A percentile compares a stretch with the other conserved stretches of the same genome.
phyloP scores from a whole-genome alignment of 2,329 filamentous ascomycete species.

The Aureobasidium vineae region DNA sequence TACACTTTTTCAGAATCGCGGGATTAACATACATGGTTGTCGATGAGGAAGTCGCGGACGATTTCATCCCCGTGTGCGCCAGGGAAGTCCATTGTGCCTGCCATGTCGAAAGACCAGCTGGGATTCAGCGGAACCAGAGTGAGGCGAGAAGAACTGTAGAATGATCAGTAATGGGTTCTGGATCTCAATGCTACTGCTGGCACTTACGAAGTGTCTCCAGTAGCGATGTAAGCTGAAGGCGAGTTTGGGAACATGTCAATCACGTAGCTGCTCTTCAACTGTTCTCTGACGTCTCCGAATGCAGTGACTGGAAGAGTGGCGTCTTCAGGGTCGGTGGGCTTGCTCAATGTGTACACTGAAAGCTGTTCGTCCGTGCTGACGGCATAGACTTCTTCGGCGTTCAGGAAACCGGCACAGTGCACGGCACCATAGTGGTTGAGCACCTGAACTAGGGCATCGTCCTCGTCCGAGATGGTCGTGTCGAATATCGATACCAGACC shows the following conservation, averaged over 20 bases:
- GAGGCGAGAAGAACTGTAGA: conserved; percentile 16
- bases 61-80: conserved; percentile 52
- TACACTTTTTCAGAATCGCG: too few species aligned
- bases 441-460: conserved; percentile 73
- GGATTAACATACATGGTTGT: conserved; percentile 32
- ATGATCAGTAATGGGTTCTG: background rate
- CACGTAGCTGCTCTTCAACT: conserved; percentile 70
- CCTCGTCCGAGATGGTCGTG: conserved; percentile 67
- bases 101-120: conserved; percentile 28
- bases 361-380: conserved; percentile 77
- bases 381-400: conserved; percentile 63
- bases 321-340: conserved; percentile 57
- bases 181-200: background rate
- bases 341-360: conserved; percentile 68
- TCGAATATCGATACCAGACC: conserved; percentile 77
- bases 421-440: conserved; percentile 75
- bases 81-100: conserved; percentile 35
- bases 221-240: conserved; percentile 25
- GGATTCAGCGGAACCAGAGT: conserved; percentile 28
- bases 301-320: conserved; percentile 49
- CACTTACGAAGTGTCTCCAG: conserved; percentile 28
- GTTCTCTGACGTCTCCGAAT: conserved; percentile 67
- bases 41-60: conserved; percentile 47
- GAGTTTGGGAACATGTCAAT: conserved; percentile 63
- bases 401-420: conserved; percentile 71